Percentiles rank a stretch among this genome's conserved stretches.
Conservation (phyloP, 1,139 yeast genomes). For the Dujonia santamariae region DNA sequence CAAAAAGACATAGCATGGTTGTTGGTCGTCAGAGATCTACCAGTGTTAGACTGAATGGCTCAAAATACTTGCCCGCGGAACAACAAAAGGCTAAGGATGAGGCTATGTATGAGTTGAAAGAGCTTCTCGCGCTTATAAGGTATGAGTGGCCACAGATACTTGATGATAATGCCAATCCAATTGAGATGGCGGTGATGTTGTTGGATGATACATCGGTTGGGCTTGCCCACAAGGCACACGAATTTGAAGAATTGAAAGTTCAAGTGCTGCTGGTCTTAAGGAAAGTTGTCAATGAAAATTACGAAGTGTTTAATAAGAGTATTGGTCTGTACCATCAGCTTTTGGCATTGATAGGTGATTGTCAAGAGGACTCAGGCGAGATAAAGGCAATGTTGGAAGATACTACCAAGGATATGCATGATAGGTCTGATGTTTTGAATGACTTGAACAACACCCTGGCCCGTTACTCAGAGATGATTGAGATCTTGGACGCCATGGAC, state of each 20-base stretch:
- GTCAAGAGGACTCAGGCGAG: slow-evolving; percentile 51
- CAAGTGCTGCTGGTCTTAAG: slow-evolving; percentile 59
- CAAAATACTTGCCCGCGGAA: too few relatives aligned
- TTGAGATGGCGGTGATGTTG: slow-evolving; percentile 77
- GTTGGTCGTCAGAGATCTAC: too few relatives aligned
- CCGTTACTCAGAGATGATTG: slow-evolving; percentile 66
- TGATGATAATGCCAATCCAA: slow-evolving; percentile 58
- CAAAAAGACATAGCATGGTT: too few relatives aligned
- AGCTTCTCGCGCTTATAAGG: slow-evolving; percentile 33
- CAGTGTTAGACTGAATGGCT: too few relatives aligned
- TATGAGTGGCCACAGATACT: slow-evolving; percentile 48
- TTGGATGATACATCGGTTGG: slow-evolving; percentile 89
- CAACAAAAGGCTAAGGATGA: slow-evolving; percentile 23
- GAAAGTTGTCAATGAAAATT: slow-evolving; percentile 75
- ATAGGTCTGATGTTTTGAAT: slow-evolving; percentile 52
- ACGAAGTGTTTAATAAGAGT: slow-evolving; percentile 80
- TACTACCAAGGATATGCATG: slow-evolving; percentile 51
- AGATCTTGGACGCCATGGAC: slow-evolving; percentile 67
- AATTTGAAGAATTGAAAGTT: slow-evolving; percentile 52
- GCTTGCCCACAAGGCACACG: slow-evolving; percentile 64
- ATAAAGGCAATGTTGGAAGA: slow-evolving; percentile 51
- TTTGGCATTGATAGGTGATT: slow-evolving; percentile 52
- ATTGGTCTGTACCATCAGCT: slow-evolving; percentile 72
- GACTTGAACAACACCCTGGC: slow-evolving; percentile 66
- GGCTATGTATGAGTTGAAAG: slow-evolving; percentile 36